Percentiles rank a stretch among this genome's conserved stretches.
These are phyloP conservation scores for Candida montana DNA, from an alignment of 805 yeast genomes.

Conservation along the genomic window DNA sequence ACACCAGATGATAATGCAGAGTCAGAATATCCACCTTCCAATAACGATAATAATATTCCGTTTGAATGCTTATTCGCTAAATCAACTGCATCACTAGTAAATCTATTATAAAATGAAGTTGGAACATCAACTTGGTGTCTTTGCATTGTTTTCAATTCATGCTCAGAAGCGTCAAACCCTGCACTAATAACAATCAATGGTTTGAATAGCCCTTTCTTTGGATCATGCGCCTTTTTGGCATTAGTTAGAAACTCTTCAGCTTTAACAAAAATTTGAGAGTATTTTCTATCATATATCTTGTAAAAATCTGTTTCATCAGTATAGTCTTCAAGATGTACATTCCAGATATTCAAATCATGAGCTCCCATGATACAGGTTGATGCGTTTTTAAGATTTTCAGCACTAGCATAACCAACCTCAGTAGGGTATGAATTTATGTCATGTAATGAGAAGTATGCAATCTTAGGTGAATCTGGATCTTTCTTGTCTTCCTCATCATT, in stretches of 20 bases:
- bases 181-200: slow-evolving; percentile 72
- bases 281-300: slow-evolving; percentile 52
- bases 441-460: slow-evolving; percentile 80
- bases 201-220: slow-evolving; percentile 36
- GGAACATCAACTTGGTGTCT: slow-evolving; percentile 80
- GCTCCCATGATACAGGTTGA: slow-evolving; percentile 65
- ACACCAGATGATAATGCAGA: slow-evolving; percentile 77
- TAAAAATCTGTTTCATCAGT: slow-evolving; percentile 59
- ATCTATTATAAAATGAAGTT: slow-evolving; percentile 66
- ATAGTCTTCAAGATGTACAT: slow-evolving; percentile 71
- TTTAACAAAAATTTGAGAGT: slow-evolving; percentile 54
- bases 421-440: slow-evolving; percentile 86
- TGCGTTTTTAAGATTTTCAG: slow-evolving; percentile 66
- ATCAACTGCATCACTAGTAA: slow-evolving; percentile 67
- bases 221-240: slow-evolving; percentile 29
- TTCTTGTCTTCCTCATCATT: slow-evolving; percentile 41
- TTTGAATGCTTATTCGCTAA: slow-evolving; percentile 57
- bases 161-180: slow-evolving; percentile 85
- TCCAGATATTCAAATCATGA: slow-evolving; percentile 78
- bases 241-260: slow-evolving; percentile 60
- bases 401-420: slow-evolving; percentile 70
- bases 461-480: slow-evolving; percentile 44
- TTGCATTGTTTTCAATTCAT: slow-evolving; percentile 80
- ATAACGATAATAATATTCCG: slow-evolving; percentile 59
- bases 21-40: slow-evolving; percentile 87